These are phyloP conservation scores for Globisporangium radiosum DNA, from an alignment of 352 stramenopile species.

Conservation along the genomic window DNA sequence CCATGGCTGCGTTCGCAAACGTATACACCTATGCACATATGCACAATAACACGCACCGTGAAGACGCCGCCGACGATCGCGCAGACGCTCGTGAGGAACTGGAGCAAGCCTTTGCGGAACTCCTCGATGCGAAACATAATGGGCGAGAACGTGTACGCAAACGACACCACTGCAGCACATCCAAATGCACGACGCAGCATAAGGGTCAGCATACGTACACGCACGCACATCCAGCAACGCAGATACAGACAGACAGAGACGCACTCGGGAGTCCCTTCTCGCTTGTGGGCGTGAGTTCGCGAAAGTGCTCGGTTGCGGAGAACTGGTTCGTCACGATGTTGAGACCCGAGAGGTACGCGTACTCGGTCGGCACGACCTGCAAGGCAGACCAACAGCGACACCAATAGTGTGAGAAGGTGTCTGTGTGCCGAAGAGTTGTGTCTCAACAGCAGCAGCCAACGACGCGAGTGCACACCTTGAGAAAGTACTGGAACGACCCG, in stretches of 20 bases:
- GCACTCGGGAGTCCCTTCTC: conserved; percentile 80
- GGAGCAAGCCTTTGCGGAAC: conserved; percentile 80
- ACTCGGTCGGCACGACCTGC: conserved; percentile 95
- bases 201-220: conserved; percentile 5
- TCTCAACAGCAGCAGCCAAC: not conserved
- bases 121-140: conserved; percentile 96
- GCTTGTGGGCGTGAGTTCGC: conserved; percentile 77
- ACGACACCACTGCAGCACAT: conserved; percentile 89
- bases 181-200: not conserved
- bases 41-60: conserved; percentile 40
- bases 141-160: conserved; percentile 96
- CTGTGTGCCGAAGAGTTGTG: too few relatives aligned
- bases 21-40: too few relatives aligned
- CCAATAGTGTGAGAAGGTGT: too few relatives aligned
- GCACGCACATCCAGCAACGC: conserved; percentile 13
- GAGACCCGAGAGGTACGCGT: conserved; percentile 84
- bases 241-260: conserved; percentile 9
- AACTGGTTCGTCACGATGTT: conserved; percentile 96
- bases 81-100: conserved; percentile 91
- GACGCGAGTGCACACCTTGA: conserved; percentile 40
- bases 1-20: not conserved
- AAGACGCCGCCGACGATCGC: conserved; percentile 91
- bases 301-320: conserved; percentile 96
- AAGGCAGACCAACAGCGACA: not conserved
- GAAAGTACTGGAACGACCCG: conserved; percentile 80